A percentile compares a stretch with the other conserved stretches of the same genome.
phyloP scores from a whole-genome alignment of 1,284 basidiomycete genomes.

The Phaffia rhodozyma region DNA sequence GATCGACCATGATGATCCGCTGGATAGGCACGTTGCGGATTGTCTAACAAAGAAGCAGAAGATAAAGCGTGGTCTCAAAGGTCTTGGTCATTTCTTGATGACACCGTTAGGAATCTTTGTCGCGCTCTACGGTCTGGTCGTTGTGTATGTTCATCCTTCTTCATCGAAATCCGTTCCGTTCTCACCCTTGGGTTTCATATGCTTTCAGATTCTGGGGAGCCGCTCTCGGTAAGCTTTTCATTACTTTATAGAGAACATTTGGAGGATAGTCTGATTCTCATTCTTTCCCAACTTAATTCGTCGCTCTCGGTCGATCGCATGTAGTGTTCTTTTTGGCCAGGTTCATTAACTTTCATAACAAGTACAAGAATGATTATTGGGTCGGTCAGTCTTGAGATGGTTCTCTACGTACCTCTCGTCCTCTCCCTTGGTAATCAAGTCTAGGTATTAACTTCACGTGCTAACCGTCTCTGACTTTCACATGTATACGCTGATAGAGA shows the following conservation, averaged over 20 bases:
- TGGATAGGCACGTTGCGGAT: slow-evolving; percentile 68
- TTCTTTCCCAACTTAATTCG: not conserved
- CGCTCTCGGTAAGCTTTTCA: slow-evolving; percentile 43
- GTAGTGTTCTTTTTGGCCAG: slow-evolving; percentile 59
- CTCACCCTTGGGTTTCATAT: slow-evolving; percentile 26
- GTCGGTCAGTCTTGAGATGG: slow-evolving; percentile 17
- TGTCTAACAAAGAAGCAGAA: slow-evolving; percentile 56
- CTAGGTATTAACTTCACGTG: too few species aligned
- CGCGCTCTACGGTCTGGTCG: slow-evolving; percentile 61
- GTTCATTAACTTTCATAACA: slow-evolving; percentile 56
- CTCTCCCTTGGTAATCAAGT: too few species aligned
- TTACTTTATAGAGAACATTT: not conserved
- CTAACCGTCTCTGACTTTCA: not conserved
- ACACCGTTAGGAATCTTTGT: slow-evolving; percentile 56
- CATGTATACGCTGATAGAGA: slow-evolving; percentile 50
- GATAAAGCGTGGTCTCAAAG: slow-evolving; percentile 49
- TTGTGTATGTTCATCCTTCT: slow-evolving; percentile 26
- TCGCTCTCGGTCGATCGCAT: slow-evolving; percentile 50
- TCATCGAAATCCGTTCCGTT: not conserved
- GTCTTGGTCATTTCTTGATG: slow-evolving; percentile 72
- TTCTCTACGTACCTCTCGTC: not conserved
- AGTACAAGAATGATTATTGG: slow-evolving; percentile 30
- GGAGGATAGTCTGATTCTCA: not conserved
- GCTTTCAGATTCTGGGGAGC: slow-evolving; percentile 70
- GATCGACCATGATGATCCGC: slow-evolving; percentile 40